Evolutionary conservation across 192 early-diverging fungal genomes (phyloP), one percentile per base, ranked within the genome.

Genomic region (Coemansia sp.): DNA sequence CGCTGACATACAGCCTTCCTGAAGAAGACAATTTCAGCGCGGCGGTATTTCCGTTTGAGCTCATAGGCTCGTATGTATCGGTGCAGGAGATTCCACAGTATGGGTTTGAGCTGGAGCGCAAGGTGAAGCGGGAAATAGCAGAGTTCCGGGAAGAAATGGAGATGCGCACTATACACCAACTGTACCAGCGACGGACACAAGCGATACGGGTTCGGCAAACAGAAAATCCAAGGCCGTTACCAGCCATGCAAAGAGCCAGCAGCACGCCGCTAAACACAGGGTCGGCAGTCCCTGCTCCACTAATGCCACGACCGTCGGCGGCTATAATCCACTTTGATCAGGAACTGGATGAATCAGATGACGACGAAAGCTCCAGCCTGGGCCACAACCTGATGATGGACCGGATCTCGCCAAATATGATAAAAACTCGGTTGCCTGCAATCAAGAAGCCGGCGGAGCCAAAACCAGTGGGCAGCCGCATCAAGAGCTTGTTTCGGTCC

Each of bases 51-150:
- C 76, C 72, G n/a, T 79, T 79, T 19, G 76, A 79, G 29, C 61
- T 60, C 8, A 79, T 79, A 60, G 71, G 62, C 14, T 65, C 67
- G 2, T 79, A 65, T 27, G 60, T 66, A 10, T 52, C 67, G 25
- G 67, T 67, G 14, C 69, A 79, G 60, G 76, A 79, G 32, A 79
- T 79, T 35, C 71, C 76, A 11, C 71, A 52, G 37, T 79, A 79
- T 49, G 52, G 29, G 43, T 79, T 79, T 63, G 58, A 65, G 8
- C 62, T 79, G 14, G 76, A 79, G 62, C 67, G 67, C 25, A 45
- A 56, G 27, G 76, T 79, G 58, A 61, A 70, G 17, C 54, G 38
- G 32, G 76, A 79, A 38, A 73, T 73, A 15, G 35, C 38, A 0
- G 57, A 53, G 37, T 79, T 73, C 38, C 64, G 68, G 17, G 71